Conservation (phyloP, 768 basidiomycete genomes). For the Russula lepida region DNA sequence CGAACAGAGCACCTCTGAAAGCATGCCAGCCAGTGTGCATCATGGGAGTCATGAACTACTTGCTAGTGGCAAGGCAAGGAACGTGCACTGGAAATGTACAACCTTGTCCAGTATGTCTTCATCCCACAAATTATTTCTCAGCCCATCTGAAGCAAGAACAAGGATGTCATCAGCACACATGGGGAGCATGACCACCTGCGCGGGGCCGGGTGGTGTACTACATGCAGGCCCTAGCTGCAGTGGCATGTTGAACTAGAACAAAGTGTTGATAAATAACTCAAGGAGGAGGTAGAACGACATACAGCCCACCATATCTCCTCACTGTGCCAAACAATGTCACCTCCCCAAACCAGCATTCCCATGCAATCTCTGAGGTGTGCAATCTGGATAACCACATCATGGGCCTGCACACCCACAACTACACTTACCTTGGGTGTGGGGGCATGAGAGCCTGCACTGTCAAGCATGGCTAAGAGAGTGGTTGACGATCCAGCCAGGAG, state of each 20-base stretch:
- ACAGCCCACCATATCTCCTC: constrained; percentile 91
- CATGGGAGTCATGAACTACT: constrained; percentile 30
- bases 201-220: constrained; percentile 53
- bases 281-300: constrained; percentile 24
- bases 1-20: constrained; percentile 74
- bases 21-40: constrained; percentile 55
- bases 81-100: constrained; percentile 42
- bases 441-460: constrained; percentile 25
- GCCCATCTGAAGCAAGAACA: constrained; percentile 75
- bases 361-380: constrained; percentile 86
- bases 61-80: constrained; percentile 17
- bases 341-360: constrained; percentile 75
- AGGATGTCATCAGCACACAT: constrained; percentile 72
- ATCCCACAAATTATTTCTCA: constrained; percentile 85
- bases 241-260: constrained; percentile 47
- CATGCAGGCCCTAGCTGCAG: constrained; percentile 55
- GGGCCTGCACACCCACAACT: constrained; percentile 28
- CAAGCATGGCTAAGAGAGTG: constrained; percentile 55
- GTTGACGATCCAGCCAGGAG: constrained; percentile 67
- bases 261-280: constrained; percentile 1
- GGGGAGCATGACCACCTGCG: constrained; percentile 60
- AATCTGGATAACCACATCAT: constrained; percentile 61
- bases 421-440: no score
- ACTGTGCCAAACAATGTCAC: constrained; percentile 74
- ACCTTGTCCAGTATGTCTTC: constrained; percentile 85